A percentile compares a stretch with the other conserved stretches of the same genome.
phyloP scores from a whole-genome alignment of 2,329 filamentous ascomycete genomes.

The Hypoxylon rubiginosum region DNA sequence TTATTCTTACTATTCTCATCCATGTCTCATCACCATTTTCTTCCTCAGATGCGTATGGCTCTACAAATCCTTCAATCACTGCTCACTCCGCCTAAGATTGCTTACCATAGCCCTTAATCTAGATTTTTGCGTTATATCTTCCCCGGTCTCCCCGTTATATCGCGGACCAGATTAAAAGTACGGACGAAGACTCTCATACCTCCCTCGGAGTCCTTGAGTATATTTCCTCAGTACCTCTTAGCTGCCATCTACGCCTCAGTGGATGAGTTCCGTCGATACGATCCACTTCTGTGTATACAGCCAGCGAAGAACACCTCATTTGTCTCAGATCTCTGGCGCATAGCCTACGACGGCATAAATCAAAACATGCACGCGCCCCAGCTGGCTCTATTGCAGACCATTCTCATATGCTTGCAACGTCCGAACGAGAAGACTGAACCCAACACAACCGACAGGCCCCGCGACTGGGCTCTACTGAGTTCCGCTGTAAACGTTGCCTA shows the following conservation, averaged over 20 bases:
- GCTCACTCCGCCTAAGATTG: neutral
- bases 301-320: neutral
- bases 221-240: neutral
- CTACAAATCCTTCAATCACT: neutral
- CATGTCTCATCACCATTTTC: neutral
- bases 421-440: neutral
- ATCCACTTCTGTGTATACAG: constrained; percentile 1
- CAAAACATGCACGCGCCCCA: neutral
- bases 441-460: neutral
- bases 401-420: constrained; percentile 1
- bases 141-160: neutral
- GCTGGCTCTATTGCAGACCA: constrained; percentile 1
- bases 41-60: neutral
- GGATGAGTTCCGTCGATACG: constrained; percentile 1
- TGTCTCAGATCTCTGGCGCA: neutral
- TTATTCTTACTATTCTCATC: neutral
- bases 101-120: neutral
- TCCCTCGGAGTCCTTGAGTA: neutral
- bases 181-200: constrained; percentile 2
- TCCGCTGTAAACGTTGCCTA: neutral
- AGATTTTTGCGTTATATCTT: neutral
- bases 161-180: neutral
- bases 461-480: constrained; percentile 1
- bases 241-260: constrained; percentile 1
- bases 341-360: constrained; percentile 1